phyloP scores from a whole-genome alignment of 345 rosid species.

The Citrus inodora region DNA sequence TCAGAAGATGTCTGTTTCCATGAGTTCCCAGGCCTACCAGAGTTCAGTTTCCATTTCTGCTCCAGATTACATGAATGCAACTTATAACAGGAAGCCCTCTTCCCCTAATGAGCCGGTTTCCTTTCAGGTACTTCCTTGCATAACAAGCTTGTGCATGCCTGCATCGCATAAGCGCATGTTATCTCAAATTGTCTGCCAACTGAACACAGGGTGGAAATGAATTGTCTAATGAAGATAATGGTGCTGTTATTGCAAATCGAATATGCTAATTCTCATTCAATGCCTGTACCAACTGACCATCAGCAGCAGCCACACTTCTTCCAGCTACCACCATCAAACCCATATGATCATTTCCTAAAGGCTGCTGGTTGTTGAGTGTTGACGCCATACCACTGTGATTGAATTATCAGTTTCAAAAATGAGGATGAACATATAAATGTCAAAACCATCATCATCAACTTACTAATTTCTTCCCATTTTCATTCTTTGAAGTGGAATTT shows the following conservation, averaged over 20 bases:
- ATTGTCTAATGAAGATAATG: slow-evolving; percentile 24
- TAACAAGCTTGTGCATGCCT: neutral
- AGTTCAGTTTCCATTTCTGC: slow-evolving; percentile 23
- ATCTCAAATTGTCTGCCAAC: neutral
- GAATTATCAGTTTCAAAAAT: neutral
- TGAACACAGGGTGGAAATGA: slow-evolving; percentile 45
- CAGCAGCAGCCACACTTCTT: slow-evolving; percentile 43
- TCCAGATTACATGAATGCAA: slow-evolving; percentile 11
- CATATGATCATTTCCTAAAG: slow-evolving; percentile 57
- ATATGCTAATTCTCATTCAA: slow-evolving; percentile 17
- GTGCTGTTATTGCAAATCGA: slow-evolving; percentile 16
- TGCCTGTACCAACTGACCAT: slow-evolving; percentile 38
- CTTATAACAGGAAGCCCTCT: slow-evolving; percentile 12
- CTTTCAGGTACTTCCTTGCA: slow-evolving; percentile 6
- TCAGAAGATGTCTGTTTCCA: slow-evolving; percentile 56
- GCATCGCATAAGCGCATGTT: neutral
- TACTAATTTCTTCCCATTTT: neutral
- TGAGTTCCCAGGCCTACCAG: slow-evolving; percentile 36
- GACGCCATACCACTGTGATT: neutral
- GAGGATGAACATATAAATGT: neutral
- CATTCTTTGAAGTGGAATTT: neutral
- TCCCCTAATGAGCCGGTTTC: slow-evolving; percentile 11
- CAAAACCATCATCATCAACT: neutral
- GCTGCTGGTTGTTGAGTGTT: slow-evolving; percentile 66
- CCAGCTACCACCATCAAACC: slow-evolving; percentile 54